Evolutionary conservation across 2,329 filamentous ascomycete genomes (phyloP).

Genomic region (Rhexocercosporidium sp.): DNA sequence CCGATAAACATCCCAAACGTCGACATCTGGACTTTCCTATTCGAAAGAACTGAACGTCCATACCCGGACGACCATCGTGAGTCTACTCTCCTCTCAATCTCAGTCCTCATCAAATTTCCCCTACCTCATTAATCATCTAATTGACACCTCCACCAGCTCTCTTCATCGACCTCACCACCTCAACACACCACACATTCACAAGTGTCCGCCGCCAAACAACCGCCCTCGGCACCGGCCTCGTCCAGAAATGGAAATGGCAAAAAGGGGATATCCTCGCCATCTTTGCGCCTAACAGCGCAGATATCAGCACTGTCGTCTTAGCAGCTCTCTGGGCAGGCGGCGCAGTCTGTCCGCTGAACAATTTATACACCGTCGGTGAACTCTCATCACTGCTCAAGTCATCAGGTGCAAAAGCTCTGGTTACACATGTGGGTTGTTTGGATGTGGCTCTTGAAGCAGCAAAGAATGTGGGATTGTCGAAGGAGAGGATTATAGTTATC

Average conservation of each 20-base stretch:
- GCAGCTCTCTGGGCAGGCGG: conserved; percentile 83
- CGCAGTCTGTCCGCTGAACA: conserved; percentile 81
- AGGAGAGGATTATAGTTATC: conserved; percentile 74
- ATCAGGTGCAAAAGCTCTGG: conserved; percentile 72
- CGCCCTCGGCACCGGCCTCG: conserved; percentile 77
- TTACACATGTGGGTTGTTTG: conserved; percentile 73
- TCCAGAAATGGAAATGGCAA: conserved; percentile 73
- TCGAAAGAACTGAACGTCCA: background rate
- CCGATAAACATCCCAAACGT: background rate
- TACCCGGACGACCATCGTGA: background rate
- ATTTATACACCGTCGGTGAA: conserved; percentile 80
- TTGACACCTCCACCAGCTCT: conserved; percentile 11
- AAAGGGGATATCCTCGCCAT: conserved; percentile 81
- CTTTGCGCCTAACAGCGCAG: conserved; percentile 83
- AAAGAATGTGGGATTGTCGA: conserved; percentile 67
- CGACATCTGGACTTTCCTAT: background rate
- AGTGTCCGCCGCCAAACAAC: conserved; percentile 66
- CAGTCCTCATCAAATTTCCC: background rate
- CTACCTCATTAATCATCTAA: background rate
- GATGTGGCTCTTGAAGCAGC: conserved; percentile 70
- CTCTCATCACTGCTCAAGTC: conserved; percentile 82
- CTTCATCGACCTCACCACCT: conserved; percentile 59
- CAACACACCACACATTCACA: conserved; percentile 68
- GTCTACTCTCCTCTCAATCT: background rate
- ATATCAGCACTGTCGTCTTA: conserved; percentile 76